Conservation (phyloP, 768 basidiomycete genomes). For the Mycena chlorophos region DNA sequence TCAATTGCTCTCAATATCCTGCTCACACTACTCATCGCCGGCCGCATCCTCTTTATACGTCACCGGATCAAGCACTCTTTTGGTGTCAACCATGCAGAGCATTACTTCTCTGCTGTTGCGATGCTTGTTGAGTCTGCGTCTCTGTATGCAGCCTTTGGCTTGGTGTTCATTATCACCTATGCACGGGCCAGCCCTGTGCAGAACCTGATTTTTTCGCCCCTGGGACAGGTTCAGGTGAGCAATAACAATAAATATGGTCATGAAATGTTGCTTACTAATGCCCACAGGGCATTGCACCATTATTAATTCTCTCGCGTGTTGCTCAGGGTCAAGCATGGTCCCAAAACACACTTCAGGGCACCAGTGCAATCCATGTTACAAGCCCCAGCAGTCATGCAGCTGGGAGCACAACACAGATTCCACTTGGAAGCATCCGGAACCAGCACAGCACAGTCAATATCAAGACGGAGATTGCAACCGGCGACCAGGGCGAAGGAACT, state of each 20-base stretch:
- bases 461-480: no score
- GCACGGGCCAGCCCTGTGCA: slow-evolving; percentile 30
- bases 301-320: background rate
- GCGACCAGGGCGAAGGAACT: no score
- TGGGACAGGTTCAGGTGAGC: slow-evolving; percentile 25
- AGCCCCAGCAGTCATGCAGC: no score
- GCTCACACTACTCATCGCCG: slow-evolving; percentile 36
- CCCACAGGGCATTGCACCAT: background rate
- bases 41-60: slow-evolving; percentile 34
- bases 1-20: slow-evolving; percentile 39
- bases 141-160: slow-evolving; percentile 33
- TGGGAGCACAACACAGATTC: no score
- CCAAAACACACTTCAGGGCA: no score
- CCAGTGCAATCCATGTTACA: no score
- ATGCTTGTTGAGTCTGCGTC: slow-evolving; percentile 42
- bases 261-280: no score
- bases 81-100: slow-evolving; percentile 26
- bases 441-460: no score
- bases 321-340: no score
- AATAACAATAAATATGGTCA: no score
- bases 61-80: slow-evolving; percentile 22
- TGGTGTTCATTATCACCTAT: slow-evolving; percentile 37
- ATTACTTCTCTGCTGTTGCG: slow-evolving; percentile 35
- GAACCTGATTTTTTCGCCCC: slow-evolving; percentile 29
- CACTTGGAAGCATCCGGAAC: no score